Percentiles rank a stretch among this genome's conserved stretches.
Evolutionary conservation across 1,139 yeast genomes (phyloP).

Genomic region (Geotrichum australiense): DNA sequence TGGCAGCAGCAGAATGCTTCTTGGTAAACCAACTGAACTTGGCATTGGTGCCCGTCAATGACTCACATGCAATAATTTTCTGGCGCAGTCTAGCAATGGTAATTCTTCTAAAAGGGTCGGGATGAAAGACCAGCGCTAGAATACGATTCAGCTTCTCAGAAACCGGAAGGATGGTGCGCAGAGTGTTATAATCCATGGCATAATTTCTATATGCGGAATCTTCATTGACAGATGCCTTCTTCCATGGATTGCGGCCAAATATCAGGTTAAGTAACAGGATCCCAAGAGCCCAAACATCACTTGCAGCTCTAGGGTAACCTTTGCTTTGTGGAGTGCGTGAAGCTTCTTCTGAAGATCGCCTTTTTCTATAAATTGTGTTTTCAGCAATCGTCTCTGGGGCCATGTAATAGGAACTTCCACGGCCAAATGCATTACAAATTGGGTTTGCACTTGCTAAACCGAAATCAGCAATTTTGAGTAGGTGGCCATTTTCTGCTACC

Average conservation of each 20-base stretch:
- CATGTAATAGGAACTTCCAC: conserved; percentile 89
- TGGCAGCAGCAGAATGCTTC: neutral
- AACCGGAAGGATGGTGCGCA: conserved; percentile 60
- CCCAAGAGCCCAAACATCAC: conserved; percentile 83
- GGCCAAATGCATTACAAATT: conserved; percentile 59
- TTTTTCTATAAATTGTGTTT: conserved; percentile 33
- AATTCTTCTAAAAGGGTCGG: conserved; percentile 61
- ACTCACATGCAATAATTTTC: conserved; percentile 22
- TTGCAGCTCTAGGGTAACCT: conserved; percentile 18
- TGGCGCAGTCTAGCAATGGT: conserved; percentile 41
- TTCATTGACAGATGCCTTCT: conserved; percentile 58
- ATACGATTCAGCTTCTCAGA: conserved; percentile 53
- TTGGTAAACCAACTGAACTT: conserved; percentile 16
- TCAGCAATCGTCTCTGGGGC: conserved; percentile 65
- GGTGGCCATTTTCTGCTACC: conserved; percentile 54
- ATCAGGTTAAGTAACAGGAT: conserved; percentile 71
- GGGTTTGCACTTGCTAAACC: conserved; percentile 68
- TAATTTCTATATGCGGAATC: conserved; percentile 51
- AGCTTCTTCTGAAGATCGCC: neutral
- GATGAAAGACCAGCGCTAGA: conserved; percentile 47
- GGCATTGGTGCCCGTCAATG: conserved; percentile 5
- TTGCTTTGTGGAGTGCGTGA: conserved; percentile 11
- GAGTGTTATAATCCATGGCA: conserved; percentile 41
- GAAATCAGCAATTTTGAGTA: conserved; percentile 69
- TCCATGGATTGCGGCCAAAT: conserved; percentile 89